Evolutionary conservation across 495 filamentous ascomycete species (phyloP).

Genomic region (Diplogelasinospora grovesii): DNA sequence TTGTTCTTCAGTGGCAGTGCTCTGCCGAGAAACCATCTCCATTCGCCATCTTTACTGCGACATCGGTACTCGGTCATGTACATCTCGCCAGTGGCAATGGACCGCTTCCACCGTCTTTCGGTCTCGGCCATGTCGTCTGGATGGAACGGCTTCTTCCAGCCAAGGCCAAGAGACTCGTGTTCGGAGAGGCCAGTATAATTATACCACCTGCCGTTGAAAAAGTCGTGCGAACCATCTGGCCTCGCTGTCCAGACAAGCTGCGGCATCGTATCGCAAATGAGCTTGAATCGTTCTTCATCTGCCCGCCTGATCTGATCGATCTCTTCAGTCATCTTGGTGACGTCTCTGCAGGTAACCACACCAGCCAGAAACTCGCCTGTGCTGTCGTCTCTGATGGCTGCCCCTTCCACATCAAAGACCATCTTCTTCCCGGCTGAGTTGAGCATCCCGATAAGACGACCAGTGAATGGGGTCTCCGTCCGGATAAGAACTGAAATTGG

Average conservation of each 20-base stretch:
- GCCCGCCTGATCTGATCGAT: slow-evolving; percentile 54
- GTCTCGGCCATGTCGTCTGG: slow-evolving; percentile 52
- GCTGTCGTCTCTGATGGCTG: slow-evolving; percentile 48
- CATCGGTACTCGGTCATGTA: slow-evolving; percentile 64
- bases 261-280: slow-evolving; percentile 65
- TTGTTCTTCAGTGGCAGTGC: slow-evolving; percentile 57
- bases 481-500: slow-evolving; percentile 53
- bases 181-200: slow-evolving; percentile 59
- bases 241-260: slow-evolving; percentile 62
- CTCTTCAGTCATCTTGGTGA: slow-evolving; percentile 52
- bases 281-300: slow-evolving; percentile 59
- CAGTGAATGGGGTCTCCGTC: slow-evolving; percentile 48
- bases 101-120: slow-evolving; percentile 47
- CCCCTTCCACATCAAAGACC: slow-evolving; percentile 53
- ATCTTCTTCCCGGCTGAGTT: slow-evolving; percentile 38
- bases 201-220: slow-evolving; percentile 64
- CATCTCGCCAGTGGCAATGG: slow-evolving; percentile 55
- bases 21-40: slow-evolving; percentile 65
- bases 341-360: slow-evolving; percentile 56
- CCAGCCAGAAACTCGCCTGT: slow-evolving; percentile 64
- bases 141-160: slow-evolving; percentile 39
- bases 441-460: slow-evolving; percentile 52
- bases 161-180: slow-evolving; percentile 39
- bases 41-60: slow-evolving; percentile 52
- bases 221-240: slow-evolving; percentile 55